phyloP scores from a whole-genome alignment of 306 rosid species.

The Benincasa hispida region DNA sequence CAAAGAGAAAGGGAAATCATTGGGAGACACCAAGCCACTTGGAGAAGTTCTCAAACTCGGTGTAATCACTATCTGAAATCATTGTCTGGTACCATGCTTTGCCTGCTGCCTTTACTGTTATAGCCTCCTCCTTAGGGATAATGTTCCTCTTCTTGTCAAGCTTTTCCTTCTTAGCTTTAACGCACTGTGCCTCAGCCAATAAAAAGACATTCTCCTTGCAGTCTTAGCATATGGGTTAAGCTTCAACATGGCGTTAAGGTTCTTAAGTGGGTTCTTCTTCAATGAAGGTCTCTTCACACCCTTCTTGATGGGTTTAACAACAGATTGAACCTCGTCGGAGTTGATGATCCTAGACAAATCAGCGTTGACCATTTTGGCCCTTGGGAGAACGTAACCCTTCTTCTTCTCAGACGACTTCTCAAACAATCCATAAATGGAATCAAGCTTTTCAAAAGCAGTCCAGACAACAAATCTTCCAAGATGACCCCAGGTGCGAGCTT shows the following conservation, averaged over 20 bases:
- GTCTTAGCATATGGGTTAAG: slow-evolving; percentile 75
- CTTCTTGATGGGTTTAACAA: slow-evolving; percentile 40
- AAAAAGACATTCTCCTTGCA: slow-evolving; percentile 59
- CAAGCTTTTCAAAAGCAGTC: slow-evolving; percentile 86
- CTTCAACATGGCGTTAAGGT: slow-evolving; percentile 46
- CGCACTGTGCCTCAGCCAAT: slow-evolving; percentile 61
- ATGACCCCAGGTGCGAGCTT: slow-evolving; percentile 87
- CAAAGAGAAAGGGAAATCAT: slow-evolving; percentile 2
- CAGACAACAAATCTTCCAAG: slow-evolving; percentile 71
- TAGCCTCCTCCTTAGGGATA: slow-evolving; percentile 61
- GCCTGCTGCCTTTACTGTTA: slow-evolving; percentile 5
- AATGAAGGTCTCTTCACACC: slow-evolving; percentile 40
- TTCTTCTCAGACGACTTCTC: too few relatives aligned
- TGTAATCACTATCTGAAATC: too few relatives aligned
- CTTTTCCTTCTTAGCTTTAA: slow-evolving; percentile 71
- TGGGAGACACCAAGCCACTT: too few relatives aligned
- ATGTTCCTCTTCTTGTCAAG: slow-evolving; percentile 53
- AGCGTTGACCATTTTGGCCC: too few relatives aligned
- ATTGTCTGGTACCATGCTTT: too few relatives aligned
- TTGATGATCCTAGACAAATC: too few relatives aligned
- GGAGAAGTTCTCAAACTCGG: too few relatives aligned
- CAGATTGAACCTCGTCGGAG: too few relatives aligned
- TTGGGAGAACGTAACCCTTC: too few relatives aligned
- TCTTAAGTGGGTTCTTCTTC: slow-evolving; percentile 60
- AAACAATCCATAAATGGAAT: slow-evolving; percentile 35